Conservation (phyloP, 2,329 filamentous ascomycete genomes). For the Sporothrix euskadiensis region DNA sequence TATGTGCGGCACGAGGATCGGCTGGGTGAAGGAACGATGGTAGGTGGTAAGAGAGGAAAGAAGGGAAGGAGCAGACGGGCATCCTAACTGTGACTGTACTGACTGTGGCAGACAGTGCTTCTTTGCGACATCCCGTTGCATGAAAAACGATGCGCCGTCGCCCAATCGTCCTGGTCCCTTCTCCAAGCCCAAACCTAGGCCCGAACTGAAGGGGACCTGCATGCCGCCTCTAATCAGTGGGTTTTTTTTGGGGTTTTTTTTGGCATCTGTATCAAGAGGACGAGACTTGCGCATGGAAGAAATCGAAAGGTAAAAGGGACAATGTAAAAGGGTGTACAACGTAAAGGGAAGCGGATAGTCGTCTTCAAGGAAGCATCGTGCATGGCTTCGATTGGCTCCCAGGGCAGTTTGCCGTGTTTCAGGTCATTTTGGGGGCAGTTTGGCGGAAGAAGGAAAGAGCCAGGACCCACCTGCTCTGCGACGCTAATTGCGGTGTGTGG, state of each 20-base stretch:
- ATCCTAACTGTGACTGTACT: background rate
- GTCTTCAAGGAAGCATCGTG: constrained; percentile 21
- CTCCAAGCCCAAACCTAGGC: background rate
- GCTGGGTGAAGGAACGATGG: constrained; percentile 1
- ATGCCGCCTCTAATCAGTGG: background rate
- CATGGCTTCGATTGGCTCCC: constrained; percentile 30
- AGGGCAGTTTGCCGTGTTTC: constrained; percentile 30
- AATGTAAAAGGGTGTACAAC: background rate
- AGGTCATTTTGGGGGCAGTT: constrained; percentile 1
- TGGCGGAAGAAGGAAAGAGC: constrained; percentile 15
- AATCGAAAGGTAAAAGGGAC: constrained; percentile 13
- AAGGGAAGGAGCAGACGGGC: constrained; percentile 8
- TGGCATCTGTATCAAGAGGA: constrained; percentile 13
- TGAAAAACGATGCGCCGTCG: constrained; percentile 14
- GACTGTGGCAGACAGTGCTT: background rate
- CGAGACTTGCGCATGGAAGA: constrained; percentile 11
- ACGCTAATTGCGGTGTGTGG: background rate
- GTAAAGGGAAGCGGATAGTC: background rate
- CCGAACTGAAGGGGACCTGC: constrained; percentile 1
- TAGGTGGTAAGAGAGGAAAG: background rate
- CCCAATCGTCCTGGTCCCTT: background rate
- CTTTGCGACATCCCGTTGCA: background rate
- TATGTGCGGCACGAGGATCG: constrained; percentile 13
- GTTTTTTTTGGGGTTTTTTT: constrained; percentile 10
- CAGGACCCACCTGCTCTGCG: constrained; percentile 13